Base-by-base conservation (phyloP, 257 asterid species). In the Nyctanthes arbortristis region DNA sequence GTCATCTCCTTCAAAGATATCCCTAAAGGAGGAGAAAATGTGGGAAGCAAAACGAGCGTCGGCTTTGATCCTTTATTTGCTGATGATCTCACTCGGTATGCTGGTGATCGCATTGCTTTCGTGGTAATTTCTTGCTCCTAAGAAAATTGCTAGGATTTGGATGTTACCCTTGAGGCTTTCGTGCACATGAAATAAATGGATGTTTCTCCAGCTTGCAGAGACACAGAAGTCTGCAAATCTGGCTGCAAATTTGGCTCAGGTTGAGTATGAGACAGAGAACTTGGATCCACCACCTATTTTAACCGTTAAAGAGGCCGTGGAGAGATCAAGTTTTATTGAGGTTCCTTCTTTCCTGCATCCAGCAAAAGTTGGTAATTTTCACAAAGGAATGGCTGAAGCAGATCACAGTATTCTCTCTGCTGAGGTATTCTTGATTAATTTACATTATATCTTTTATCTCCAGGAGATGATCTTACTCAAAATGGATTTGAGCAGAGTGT, bases 301-400 rank as follows among this genome's bases (percentile, higher is more conserved):
- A 70, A 84, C 84, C 2, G 91, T 89, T 63, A 91, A 89, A 76
- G 89, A 89, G 55, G 93, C 93, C 37, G 85, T 86, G 64, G 78
- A 81, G 59, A 73, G 72, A 45, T 78, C 91, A 37, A 86, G 93
- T 68, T 86, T 80, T 66, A 58, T 84, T 54, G 88, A 79, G 30
- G 84, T 84, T 61, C 91, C 91, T 24, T 71, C 88, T 59, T 61
- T 8, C 63, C 0, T 82, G 30, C 40, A 52, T 59, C 93, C 96
- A 10, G 57, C 52, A 56, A 45, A 64, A 65, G 86, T 89, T 66
- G 96, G 93, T 25, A 83, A 89, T 78, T 82, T 86, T 71, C 73
- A 84, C 2, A 70, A 86, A 79, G 93, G 91, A 74, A 86, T 89
- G 96, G 90, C 78, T 70, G 89, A 86, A 82, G 93, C 96, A 45